Conservation (phyloP, 257 asterid genomes). For the Solanum chilense region DNA sequence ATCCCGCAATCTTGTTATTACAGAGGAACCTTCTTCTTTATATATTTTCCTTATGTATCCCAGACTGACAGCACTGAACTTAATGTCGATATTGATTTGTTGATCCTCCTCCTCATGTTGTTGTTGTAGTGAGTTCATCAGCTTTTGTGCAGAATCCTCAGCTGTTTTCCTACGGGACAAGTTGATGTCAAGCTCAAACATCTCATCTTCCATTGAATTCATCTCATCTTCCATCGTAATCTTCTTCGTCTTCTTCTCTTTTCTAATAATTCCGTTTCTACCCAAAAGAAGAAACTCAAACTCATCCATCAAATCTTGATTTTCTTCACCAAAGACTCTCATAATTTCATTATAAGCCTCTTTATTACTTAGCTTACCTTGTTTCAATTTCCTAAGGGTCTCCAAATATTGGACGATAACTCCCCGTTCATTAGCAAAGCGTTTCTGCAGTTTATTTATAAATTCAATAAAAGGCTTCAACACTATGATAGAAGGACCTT, state of each 20-base stretch:
- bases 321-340: neutral
- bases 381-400: neutral
- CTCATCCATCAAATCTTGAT: neutral
- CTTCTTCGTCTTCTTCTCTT: too few relatives aligned
- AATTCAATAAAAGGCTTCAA: too few relatives aligned
- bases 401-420: neutral
- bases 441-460: neutral
- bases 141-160: neutral
- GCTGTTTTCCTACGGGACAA: neutral
- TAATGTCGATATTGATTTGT: neutral
- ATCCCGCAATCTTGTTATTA: neutral
- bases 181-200: neutral
- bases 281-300: neutral
- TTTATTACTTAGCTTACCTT: neutral
- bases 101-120: neutral
- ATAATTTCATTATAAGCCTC: neutral
- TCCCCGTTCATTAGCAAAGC: neutral
- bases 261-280: neutral
- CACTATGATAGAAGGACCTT: too few relatives aligned
- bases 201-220: neutral
- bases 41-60: neutral
- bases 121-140: neutral
- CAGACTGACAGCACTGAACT: neutral
- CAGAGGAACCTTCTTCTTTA: neutral
- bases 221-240: neutral